phyloP scores from a whole-genome alignment of 2,329 filamentous ascomycete genomes.

The Stachybotrys chartarum region DNA sequence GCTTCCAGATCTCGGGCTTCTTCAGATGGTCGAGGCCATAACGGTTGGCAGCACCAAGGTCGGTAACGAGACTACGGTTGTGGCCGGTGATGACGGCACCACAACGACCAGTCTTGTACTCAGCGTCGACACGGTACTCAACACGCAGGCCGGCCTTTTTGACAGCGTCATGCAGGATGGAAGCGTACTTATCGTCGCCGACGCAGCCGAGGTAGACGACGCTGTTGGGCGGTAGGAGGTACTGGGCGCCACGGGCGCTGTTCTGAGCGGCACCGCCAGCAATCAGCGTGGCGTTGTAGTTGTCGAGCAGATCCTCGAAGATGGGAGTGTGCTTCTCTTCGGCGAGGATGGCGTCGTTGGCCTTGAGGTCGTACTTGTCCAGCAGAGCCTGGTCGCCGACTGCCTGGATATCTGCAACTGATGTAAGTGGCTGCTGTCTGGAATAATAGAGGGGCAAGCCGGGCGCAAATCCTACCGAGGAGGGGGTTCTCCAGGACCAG shows the following conservation, averaged over 20 bases:
- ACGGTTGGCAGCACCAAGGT: slow-evolving; percentile 92
- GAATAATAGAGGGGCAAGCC: slow-evolving; percentile 2
- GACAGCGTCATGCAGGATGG: slow-evolving; percentile 79
- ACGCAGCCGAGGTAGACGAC: slow-evolving; percentile 92
- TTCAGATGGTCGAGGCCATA: slow-evolving; percentile 94
- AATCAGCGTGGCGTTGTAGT: slow-evolving; percentile 89
- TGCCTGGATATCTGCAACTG: slow-evolving; percentile 75
- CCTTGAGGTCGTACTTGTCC: slow-evolving; percentile 87
- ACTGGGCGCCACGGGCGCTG: slow-evolving; percentile 92
- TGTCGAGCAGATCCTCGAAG: slow-evolving; percentile 89
- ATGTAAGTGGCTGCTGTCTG: slow-evolving; percentile 1
- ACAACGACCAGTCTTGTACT: slow-evolving; percentile 82
- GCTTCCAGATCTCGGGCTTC: slow-evolving; percentile 81
- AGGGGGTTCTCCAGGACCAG: slow-evolving; percentile 96
- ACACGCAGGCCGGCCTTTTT: slow-evolving; percentile 82
- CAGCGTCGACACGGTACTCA: slow-evolving; percentile 87
- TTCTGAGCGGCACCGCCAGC: slow-evolving; percentile 96
- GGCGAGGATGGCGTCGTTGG: slow-evolving; percentile 95
- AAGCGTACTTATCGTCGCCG: slow-evolving; percentile 91
- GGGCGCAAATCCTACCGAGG: slow-evolving; percentile 55
- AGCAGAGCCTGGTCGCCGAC: slow-evolving; percentile 75
- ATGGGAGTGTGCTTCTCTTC: slow-evolving; percentile 83
- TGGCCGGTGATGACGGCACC: slow-evolving; percentile 95
- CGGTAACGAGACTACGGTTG: slow-evolving; percentile 90
- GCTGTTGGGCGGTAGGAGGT: slow-evolving; percentile 83